Evolutionary conservation across 768 basidiomycete species (phyloP).

Genomic region (Kwoniella dendrophila): DNA sequence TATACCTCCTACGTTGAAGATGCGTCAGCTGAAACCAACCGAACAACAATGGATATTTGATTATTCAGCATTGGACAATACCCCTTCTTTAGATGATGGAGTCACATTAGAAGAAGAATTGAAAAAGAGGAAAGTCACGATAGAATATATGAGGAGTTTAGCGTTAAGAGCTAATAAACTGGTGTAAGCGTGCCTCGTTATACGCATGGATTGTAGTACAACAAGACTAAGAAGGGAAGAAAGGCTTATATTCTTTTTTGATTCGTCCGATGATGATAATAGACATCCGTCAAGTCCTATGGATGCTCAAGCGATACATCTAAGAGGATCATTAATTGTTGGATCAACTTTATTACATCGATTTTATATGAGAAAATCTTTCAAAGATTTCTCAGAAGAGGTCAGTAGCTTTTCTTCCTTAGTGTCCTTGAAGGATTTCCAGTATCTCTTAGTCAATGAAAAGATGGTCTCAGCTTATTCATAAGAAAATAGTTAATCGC

Average conservation of each 20-base stretch:
- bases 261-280: neutral
- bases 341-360: conserved; percentile 51
- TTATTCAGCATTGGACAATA: conserved; percentile 26
- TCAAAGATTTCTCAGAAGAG: conserved; percentile 35
- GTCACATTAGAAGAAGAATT: conserved; percentile 34
- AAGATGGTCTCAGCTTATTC: neutral
- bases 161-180: conserved; percentile 18
- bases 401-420: conserved; percentile 17
- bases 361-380: conserved; percentile 53
- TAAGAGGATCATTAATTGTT: conserved; percentile 31
- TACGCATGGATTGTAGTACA: neutral
- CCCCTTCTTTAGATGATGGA: conserved; percentile 42
- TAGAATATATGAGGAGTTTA: conserved; percentile 40
- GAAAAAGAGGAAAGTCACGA: conserved; percentile 28
- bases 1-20: no score
- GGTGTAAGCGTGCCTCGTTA: neutral
- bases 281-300: neutral
- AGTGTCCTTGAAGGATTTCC: neutral
- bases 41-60: conserved; percentile 53
- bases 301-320: conserved; percentile 10
- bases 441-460: neutral
- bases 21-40: conserved; percentile 29
- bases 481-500: conserved; percentile 34
- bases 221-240: no score
- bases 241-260: neutral